Percentiles rank a stretch among this genome's conserved stretches.
These are phyloP conservation scores for Botryotinia narcissicola DNA, from an alignment of 2,329 filamentous ascomycete genomes.

Conservation along the genomic window DNA sequence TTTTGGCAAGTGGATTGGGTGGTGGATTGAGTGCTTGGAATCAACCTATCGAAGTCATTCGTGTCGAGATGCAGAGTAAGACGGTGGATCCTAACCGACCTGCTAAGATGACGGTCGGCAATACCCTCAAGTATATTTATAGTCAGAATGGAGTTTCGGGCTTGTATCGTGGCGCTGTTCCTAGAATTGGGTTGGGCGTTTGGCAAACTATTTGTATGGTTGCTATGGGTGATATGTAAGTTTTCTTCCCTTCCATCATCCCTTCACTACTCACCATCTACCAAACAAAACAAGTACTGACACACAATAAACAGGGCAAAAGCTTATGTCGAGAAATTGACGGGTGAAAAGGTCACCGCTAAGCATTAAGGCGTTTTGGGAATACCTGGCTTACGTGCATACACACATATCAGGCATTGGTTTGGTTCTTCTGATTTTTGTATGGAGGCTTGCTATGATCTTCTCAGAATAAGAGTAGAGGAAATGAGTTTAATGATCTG, in stretches of 20 bases:
- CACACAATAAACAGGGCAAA: slow-evolving; percentile 55
- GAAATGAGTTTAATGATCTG: slow-evolving; percentile 8
- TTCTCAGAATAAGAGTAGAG: slow-evolving; percentile 9
- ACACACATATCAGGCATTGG: slow-evolving; percentile 13
- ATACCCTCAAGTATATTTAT: slow-evolving; percentile 86
- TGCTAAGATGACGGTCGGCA: slow-evolving; percentile 97
- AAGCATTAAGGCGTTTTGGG: slow-evolving; percentile 57
- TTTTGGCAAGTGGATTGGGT: slow-evolving; percentile 79
- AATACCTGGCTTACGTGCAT: slow-evolving; percentile 1
- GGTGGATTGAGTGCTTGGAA: slow-evolving; percentile 98
- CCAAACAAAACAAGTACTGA: slow-evolving; percentile 21
- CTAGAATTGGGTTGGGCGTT: slow-evolving; percentile 89
- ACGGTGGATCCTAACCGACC: slow-evolving; percentile 95
- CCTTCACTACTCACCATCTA: neutral
- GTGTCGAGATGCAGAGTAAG: slow-evolving; percentile 99
- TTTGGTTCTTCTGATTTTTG: slow-evolving; percentile 6
- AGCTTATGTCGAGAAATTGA: slow-evolving; percentile 64
- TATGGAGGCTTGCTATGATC: neutral
- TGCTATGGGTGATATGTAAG: slow-evolving; percentile 94
- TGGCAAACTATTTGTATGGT: slow-evolving; percentile 99
- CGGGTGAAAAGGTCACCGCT: slow-evolving; percentile 61
- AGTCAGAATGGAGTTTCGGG: slow-evolving; percentile 81
- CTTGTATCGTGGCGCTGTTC: slow-evolving; percentile 91
- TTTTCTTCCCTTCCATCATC: slow-evolving; percentile 19
- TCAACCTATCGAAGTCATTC: slow-evolving; percentile 99